phyloP scores from a whole-genome alignment of 345 rosid genomes.

The Laguncularia racemosa region DNA sequence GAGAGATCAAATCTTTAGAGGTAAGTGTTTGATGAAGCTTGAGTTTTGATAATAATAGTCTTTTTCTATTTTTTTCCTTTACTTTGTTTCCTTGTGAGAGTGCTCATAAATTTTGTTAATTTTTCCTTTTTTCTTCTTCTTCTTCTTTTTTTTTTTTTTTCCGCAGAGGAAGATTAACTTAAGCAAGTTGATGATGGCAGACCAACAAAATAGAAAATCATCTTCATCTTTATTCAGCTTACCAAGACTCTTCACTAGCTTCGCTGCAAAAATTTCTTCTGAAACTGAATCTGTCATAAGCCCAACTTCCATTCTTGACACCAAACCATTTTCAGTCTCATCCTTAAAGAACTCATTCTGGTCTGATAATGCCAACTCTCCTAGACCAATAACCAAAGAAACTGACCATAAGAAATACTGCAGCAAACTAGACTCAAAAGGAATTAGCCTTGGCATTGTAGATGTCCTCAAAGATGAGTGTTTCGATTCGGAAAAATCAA shows the following conservation, averaged over 20 bases:
- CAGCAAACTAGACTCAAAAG: constrained; percentile 32
- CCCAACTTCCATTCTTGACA: constrained; percentile 85
- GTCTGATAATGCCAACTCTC: constrained; percentile 30
- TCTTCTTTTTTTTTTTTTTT: too few relatives aligned
- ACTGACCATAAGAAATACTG: constrained; percentile 3
- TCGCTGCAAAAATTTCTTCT: constrained; percentile 21
- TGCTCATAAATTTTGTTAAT: constrained; percentile 10
- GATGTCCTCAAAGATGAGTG: constrained; percentile 50
- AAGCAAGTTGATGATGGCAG: constrained; percentile 16
- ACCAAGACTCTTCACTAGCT: constrained; percentile 61
- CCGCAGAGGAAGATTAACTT: constrained; percentile 32
- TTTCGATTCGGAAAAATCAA: constrained; percentile 30
- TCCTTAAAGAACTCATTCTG: constrained; percentile 59
- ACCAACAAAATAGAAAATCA: constrained; percentile 31
- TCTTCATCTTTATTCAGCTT: constrained; percentile 27
- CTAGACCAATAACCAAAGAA: constrained; percentile 11
- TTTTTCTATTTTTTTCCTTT: background rate
- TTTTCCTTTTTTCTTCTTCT: constrained; percentile 32
- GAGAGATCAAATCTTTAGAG: too few relatives aligned
- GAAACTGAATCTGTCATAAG: constrained; percentile 53
- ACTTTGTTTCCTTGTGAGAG: constrained; percentile 7
- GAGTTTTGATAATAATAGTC: too few relatives aligned
- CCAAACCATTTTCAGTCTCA: constrained; percentile 56
- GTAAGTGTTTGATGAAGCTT: too few relatives aligned
- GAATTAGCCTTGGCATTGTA: constrained; percentile 62